Evolutionary conservation across 805 yeast genomes (phyloP), one percentile per base, ranked within the genome.

Genomic region (Teunomyces panamensis): DNA sequence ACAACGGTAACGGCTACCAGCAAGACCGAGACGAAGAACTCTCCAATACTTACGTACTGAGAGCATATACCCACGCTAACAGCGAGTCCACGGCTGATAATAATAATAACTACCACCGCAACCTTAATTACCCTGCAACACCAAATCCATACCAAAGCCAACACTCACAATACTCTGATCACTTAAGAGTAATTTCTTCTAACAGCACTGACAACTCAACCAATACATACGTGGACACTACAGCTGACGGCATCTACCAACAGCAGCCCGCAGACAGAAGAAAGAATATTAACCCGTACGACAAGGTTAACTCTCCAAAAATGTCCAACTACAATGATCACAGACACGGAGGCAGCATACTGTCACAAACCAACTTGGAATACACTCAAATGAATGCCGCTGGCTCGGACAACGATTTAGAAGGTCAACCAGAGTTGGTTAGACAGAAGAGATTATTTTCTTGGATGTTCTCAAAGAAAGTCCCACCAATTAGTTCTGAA

Each of bases 401-500:
- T 9, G 44, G 45, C 36, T 29, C 20, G 24, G 50, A 30, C 27
- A n/a, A 30, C 5, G 11, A 24, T 30, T 43, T 43, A 13, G 47
- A 44, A 28, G 29, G 35, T 27, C 47, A 44, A 44, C 35, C 29
- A 16, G 72, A 30, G 56, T 72, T 42, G 64, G 65, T 42, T 58
- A 76, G 54, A 71, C 81, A 83, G 56, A 73, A 71, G 49, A 67
- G 87, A 50, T 42, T 75, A 42, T 75, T 84, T 49, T 70, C 83
- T 1, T 77, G 76, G 47, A 48, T 81, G 28, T 74, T 81, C 53
- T 58, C 78, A 20, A 78, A 71, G 36, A 64, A 70, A 26, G 73
- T 80, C 0, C 83, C 84, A 0, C 77, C 77, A 0, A 58, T 83
- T 2, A 82, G 84, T 1, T 30, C 56, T 5, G 74, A 70, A 5